A percentile compares a stretch with the other conserved stretches of the same genome.
These are phyloP conservation scores for Beauveria varroae DNA, from an alignment of 2,329 filamentous ascomycete genomes.

Conservation along the genomic window DNA sequence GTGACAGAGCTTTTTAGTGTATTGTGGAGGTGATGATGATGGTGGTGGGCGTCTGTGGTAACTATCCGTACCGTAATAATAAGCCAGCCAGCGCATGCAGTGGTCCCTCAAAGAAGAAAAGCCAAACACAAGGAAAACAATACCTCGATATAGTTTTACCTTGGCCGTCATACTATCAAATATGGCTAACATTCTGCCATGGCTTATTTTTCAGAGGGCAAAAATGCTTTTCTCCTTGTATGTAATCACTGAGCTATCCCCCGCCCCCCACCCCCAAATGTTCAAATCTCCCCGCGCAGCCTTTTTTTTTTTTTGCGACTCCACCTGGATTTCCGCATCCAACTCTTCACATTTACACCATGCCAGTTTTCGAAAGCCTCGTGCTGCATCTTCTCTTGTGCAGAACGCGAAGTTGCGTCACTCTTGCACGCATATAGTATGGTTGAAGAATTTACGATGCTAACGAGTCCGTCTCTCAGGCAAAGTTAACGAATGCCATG, in stretches of 20 bases:
- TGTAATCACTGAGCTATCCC: neutral
- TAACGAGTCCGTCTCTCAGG: no score
- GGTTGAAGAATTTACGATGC: no score
- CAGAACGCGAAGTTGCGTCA: neutral
- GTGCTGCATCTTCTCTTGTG: neutral
- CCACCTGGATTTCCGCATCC: slow-evolving; percentile 1
- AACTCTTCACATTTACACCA: neutral
- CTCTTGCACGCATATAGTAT: no score
- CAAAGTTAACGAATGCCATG: no score
- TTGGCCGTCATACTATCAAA: no score
- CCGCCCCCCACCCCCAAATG: neutral
- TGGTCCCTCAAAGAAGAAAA: neutral
- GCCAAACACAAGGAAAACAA: no score
- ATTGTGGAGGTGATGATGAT: neutral
- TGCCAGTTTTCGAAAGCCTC: neutral
- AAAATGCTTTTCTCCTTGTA: no score
- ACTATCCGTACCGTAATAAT: no score
- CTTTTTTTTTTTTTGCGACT: neutral
- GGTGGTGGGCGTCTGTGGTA: neutral
- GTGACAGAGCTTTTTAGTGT: neutral
- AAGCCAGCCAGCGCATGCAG: neutral
- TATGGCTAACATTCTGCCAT: no score
- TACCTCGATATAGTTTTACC: no score
- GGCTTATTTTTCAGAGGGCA: no score
- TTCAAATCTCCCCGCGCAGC: neutral